Conservation (phyloP, 345 rosid species). For the Pseudoturritis turrita region DNA sequence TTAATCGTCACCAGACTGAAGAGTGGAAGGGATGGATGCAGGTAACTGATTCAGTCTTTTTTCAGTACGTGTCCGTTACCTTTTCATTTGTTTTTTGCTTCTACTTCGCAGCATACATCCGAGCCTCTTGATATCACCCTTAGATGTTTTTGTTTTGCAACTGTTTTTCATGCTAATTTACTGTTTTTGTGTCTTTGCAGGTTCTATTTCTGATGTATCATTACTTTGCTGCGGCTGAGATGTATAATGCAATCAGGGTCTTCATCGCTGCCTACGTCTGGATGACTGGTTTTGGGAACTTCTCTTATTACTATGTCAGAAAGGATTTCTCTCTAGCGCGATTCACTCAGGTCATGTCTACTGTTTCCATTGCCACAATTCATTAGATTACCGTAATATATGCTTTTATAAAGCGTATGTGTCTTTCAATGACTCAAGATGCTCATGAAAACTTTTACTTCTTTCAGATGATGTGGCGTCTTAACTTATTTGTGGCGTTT, state of each 20-base stretch:
- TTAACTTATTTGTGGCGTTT: constrained; percentile 86
- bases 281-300: constrained; percentile 99
- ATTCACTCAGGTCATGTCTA: constrained; percentile 72
- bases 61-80: neutral
- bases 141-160: neutral
- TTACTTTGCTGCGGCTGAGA: constrained; percentile 93
- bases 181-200: constrained; percentile 35
- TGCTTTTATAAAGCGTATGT: neutral
- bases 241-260: constrained; percentile 88
- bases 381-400: constrained; percentile 5
- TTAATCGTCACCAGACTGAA: constrained; percentile 93
- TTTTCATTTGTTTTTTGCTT: neutral
- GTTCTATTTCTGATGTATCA: constrained; percentile 94
- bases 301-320: constrained; percentile 88
- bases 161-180: constrained; percentile 4
- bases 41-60: constrained; percentile 43
- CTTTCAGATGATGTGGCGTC: constrained; percentile 99
- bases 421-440: constrained; percentile 3
- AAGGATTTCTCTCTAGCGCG: constrained; percentile 95
- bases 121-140: neutral
- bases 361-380: constrained; percentile 1
- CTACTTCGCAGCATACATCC: neutral
- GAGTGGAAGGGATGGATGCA: constrained; percentile 99
- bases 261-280: constrained; percentile 98
- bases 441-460: constrained; percentile 23